A percentile compares a stretch with the other conserved stretches of the same genome.
phyloP scores from a whole-genome alignment of 177 flowering plant species.

The Telopea speciosissima region DNA sequence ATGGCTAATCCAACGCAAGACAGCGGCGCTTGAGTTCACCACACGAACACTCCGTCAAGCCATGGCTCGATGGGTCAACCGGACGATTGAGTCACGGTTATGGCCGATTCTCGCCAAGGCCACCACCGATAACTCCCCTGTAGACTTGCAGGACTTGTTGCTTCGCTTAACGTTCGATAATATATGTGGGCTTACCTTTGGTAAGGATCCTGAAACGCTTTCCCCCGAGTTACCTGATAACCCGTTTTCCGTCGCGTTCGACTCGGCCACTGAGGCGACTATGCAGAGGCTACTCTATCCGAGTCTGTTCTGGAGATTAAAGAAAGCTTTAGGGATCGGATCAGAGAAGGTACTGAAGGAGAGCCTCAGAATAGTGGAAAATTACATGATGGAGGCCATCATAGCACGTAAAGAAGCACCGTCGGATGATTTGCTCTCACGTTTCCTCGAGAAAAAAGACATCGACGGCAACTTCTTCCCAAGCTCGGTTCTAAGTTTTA shows the following conservation, averaged over 20 bases:
- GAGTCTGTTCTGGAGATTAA: constrained; percentile 59
- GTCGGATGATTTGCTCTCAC: constrained; percentile 74
- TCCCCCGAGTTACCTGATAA: constrained; percentile 66
- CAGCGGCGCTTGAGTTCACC: constrained; percentile 95
- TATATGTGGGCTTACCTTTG: constrained; percentile 88
- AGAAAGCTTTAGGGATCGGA: constrained; percentile 50
- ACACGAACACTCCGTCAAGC: constrained; percentile 89
- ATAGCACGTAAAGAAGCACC: constrained; percentile 47
- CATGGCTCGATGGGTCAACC: constrained; percentile 92
- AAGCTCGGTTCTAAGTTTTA: constrained; percentile 44
- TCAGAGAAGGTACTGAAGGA: constrained; percentile 38
- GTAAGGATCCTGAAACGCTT: constrained; percentile 84
- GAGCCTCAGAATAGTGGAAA: constrained; percentile 53
- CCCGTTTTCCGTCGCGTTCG: constrained; percentile 70
- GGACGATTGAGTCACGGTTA: constrained; percentile 61
- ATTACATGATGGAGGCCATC: constrained; percentile 63
- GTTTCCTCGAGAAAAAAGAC: constrained; percentile 74
- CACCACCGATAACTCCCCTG: constrained; percentile 22
- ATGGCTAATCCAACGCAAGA: constrained; percentile 86
- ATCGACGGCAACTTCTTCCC: constrained; percentile 43
- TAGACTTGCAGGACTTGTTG: constrained; percentile 78
- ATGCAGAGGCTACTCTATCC: constrained; percentile 73
- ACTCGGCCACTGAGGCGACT: constrained; percentile 83
- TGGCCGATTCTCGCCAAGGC: constrained; percentile 64
- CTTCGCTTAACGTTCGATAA: constrained; percentile 87